phyloP scores from a whole-genome alignment of 768 basidiomycete genomes.

The Tephrocybe sp. region DNA sequence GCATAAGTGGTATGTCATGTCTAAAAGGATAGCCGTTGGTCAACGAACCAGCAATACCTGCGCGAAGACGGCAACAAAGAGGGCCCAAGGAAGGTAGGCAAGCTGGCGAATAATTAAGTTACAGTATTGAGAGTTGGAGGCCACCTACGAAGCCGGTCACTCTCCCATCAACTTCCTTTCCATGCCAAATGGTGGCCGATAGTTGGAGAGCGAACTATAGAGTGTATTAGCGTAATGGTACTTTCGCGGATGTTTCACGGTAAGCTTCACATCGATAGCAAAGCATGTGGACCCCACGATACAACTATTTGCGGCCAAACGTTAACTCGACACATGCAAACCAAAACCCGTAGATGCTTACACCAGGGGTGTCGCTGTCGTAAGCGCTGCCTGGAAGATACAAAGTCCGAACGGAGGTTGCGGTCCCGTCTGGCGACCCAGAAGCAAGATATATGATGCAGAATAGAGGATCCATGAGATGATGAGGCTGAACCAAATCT shows the following conservation, averaged over 20 bases:
- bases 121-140: no score
- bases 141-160: not conserved
- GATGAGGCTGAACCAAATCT: slow-evolving; percentile 8
- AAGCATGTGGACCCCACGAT: slow-evolving; percentile 12
- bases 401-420: slow-evolving; percentile 11
- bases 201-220: slow-evolving; percentile 3
- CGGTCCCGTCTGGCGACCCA: slow-evolving; percentile 4
- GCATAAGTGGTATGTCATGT: not conserved
- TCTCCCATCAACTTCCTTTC: not conserved
- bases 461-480: slow-evolving; percentile 8
- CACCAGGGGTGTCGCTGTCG: slow-evolving; percentile 2
- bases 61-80: not conserved
- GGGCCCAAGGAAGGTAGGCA: not conserved
- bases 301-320: not conserved
- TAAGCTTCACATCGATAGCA: slow-evolving; percentile 1
- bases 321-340: no score
- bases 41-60: not conserved
- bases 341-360: not conserved
- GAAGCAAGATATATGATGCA: slow-evolving; percentile 4
- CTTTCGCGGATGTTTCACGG: not conserved
- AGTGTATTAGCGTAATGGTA: not conserved
- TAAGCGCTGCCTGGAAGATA: slow-evolving; percentile 8
- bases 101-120: not conserved
- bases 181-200: not conserved
- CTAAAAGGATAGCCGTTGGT: not conserved